phyloP scores from a whole-genome alignment of 176 grass and related monocot genomes.

The Triticum urartu region DNA sequence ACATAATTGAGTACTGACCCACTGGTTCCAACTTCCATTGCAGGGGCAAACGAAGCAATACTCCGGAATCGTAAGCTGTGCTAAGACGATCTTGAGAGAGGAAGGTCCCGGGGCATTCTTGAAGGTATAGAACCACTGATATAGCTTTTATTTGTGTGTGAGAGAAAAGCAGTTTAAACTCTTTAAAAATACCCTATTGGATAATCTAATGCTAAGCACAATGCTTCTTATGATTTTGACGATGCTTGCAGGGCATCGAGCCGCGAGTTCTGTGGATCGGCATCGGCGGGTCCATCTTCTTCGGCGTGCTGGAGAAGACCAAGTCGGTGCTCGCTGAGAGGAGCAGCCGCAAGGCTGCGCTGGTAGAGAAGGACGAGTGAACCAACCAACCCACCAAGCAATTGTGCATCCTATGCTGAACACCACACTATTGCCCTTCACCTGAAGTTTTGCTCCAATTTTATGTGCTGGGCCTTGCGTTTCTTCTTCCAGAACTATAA shows the following conservation, averaged over 20 bases:
- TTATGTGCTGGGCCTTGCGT: background rate
- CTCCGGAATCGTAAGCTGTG: slow-evolving; percentile 67
- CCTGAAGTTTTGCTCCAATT: background rate
- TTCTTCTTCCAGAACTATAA: background rate
- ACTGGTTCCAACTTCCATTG: background rate
- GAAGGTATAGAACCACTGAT: slow-evolving; percentile 43
- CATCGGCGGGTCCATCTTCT: slow-evolving; percentile 95
- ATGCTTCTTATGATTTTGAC: background rate
- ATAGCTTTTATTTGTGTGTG: background rate
- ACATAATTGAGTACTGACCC: background rate
- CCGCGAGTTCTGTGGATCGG: slow-evolving; percentile 94
- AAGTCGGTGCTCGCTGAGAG: slow-evolving; percentile 56
- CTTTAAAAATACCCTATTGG: background rate
- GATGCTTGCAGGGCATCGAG: slow-evolving; percentile 65
- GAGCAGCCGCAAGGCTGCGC: slow-evolving; percentile 3
- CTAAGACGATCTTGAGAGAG: slow-evolving; percentile 75
- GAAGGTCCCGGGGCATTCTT: slow-evolving; percentile 80
- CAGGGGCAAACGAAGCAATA: slow-evolving; percentile 74
- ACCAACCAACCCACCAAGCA: background rate
- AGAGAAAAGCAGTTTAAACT: background rate
- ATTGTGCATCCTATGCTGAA: background rate
- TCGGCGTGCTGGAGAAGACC: slow-evolving; percentile 82
- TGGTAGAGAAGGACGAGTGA: background rate
- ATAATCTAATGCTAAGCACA: background rate
- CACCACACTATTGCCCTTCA: background rate